A percentile compares a stretch with the other conserved stretches of the same genome.
Conservation (phyloP, 805 yeast species). For the Kodamaea neixiangensis region DNA sequence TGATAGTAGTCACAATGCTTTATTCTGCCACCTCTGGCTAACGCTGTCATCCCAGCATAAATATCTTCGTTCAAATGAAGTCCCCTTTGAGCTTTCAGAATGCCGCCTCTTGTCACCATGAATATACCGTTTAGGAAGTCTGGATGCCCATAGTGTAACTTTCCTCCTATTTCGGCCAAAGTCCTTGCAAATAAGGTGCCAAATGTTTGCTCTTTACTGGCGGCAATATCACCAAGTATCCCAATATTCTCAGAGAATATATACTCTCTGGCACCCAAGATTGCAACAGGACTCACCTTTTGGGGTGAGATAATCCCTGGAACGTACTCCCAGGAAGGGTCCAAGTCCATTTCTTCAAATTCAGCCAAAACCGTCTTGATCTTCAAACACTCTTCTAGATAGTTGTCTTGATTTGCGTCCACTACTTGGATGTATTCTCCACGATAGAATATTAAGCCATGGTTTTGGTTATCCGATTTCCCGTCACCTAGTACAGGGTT, state of each 20-base stretch:
- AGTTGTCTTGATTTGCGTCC: conserved; percentile 96
- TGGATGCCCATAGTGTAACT: conserved; percentile 95
- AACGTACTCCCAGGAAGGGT: conserved; percentile 54
- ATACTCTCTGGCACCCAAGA: conserved; percentile 92
- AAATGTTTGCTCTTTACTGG: conserved; percentile 96
- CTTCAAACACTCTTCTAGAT: conserved; percentile 90
- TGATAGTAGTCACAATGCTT: conserved; percentile 95
- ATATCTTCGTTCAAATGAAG: conserved; percentile 93
- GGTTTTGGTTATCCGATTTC: conserved; percentile 93
- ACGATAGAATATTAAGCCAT: conserved; percentile 79
- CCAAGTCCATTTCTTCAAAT: conserved; percentile 73
- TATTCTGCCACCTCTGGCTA: conserved; percentile 87
- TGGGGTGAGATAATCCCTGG: conserved; percentile 52
- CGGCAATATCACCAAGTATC: conserved; percentile 92
- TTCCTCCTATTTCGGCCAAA: conserved; percentile 90
- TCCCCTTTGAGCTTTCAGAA: conserved; percentile 93
- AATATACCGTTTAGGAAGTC: conserved; percentile 88
- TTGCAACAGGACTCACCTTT: conserved; percentile 66
- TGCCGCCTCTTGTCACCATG: conserved; percentile 95
- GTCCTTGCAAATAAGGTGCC: conserved; percentile 95
- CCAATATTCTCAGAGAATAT: conserved; percentile 93
- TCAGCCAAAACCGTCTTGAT: conserved; percentile 86
- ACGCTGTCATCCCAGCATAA: conserved; percentile 91
- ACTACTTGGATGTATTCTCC: conserved; percentile 95
- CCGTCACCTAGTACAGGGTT: conserved; percentile 97